Conservation (phyloP, 768 basidiomycete species). For the Leccinum sublutescens region DNA sequence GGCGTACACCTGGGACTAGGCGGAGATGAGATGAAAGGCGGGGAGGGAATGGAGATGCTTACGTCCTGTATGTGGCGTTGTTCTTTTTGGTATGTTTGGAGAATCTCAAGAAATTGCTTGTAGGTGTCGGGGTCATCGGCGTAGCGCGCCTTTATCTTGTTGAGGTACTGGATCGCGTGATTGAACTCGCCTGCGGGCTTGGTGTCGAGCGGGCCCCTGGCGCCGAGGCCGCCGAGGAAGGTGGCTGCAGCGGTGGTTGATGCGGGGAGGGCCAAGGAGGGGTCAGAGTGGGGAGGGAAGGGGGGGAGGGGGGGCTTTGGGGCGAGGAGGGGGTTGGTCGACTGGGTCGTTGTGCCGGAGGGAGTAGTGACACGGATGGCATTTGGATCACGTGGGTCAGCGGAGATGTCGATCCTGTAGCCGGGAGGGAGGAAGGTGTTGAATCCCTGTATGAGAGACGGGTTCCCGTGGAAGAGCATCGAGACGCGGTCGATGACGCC, state of each 20-base stretch:
- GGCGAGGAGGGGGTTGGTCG: conserved; percentile 38
- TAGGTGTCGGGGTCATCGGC: conserved; percentile 88
- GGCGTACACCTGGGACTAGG: conserved; percentile 69
- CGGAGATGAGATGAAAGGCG: conserved; percentile 3
- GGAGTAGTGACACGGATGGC: conserved; percentile 83
- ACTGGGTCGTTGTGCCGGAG: conserved; percentile 67
- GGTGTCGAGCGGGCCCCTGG: conserved; percentile 48
- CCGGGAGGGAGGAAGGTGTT: conserved; percentile 96
- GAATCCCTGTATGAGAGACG: conserved; percentile 91
- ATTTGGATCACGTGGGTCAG: conserved; percentile 66
- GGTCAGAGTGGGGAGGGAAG: conserved; percentile 43
- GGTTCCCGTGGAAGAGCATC: conserved; percentile 87
- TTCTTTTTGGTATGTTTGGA: conserved; percentile 87
- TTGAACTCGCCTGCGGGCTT: conserved; percentile 73
- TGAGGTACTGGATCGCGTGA: conserved; percentile 95
- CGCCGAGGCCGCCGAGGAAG: conserved; percentile 59
- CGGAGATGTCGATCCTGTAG: conserved; percentile 87
- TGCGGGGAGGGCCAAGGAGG: conserved; percentile 48
- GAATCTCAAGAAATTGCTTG: conserved; percentile 84
- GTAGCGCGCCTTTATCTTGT: conserved; percentile 96
- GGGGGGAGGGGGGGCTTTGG: conserved; percentile 30
- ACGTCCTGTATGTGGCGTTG: conserved; percentile 71
- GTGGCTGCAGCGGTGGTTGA: conserved; percentile 62
- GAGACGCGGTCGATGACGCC: conserved; percentile 97
- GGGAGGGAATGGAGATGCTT: conserved; percentile 28